Percentiles rank a stretch among this genome's conserved stretches.
Conservation (phyloP, 2,329 filamentous ascomycete species). For the Ophiosphaerella herpotricha region DNA sequence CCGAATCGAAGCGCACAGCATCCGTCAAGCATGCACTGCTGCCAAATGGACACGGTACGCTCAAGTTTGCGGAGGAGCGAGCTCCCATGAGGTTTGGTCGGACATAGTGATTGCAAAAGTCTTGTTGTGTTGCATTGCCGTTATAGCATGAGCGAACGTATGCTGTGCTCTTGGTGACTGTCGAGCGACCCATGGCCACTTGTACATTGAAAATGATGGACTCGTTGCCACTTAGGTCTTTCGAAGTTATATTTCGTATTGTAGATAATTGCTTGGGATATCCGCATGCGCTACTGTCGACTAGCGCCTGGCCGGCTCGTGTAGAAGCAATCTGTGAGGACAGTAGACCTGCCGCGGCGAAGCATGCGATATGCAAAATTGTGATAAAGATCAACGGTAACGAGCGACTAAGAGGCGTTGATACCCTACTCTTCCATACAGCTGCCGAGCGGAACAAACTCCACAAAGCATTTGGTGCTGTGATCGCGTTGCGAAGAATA, state of each 20-base stretch:
- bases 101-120: slow-evolving; percentile 20
- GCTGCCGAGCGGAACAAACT: slow-evolving; percentile 11
- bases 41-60: slow-evolving; percentile 24
- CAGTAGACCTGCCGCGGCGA: slow-evolving; percentile 22
- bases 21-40: slow-evolving; percentile 10
- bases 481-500: slow-evolving; percentile 26
- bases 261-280: slow-evolving; percentile 15
- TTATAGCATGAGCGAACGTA: slow-evolving; percentile 25
- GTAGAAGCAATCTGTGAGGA: slow-evolving; percentile 19
- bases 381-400: slow-evolving; percentile 13
- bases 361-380: slow-evolving; percentile 16
- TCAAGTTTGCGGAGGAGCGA: slow-evolving; percentile 8
- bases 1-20: slow-evolving; percentile 17
- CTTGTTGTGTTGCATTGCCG: not conserved
- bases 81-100: slow-evolving; percentile 13
- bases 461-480: slow-evolving; percentile 23
- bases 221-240: slow-evolving; percentile 6
- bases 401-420: slow-evolving; percentile 11
- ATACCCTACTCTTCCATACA: slow-evolving; percentile 17
- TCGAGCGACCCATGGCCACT: slow-evolving; percentile 17
- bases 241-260: slow-evolving; percentile 3
- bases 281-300: slow-evolving; percentile 13
- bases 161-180: slow-evolving; percentile 16
- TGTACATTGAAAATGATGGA: slow-evolving; percentile 18
- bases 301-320: slow-evolving; percentile 12